Base-by-base conservation (phyloP, 768 basidiomycete genomes). In the Terana coerulea region DNA sequence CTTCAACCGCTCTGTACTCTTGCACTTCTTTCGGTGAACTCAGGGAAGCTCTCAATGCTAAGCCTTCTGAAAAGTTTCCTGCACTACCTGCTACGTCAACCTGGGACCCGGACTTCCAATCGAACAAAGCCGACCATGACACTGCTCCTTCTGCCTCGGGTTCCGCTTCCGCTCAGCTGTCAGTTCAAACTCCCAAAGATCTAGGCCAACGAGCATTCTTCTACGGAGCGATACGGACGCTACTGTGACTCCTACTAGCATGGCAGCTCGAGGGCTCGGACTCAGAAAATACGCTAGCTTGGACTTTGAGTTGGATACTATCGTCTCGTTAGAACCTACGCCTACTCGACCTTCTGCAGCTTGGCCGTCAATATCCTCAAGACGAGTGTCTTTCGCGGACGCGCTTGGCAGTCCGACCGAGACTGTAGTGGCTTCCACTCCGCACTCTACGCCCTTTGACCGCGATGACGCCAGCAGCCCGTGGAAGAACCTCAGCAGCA, bases 271-370 rank as follows among this genome's bases (percentile, higher is more conserved):
- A 9, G 56, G 57, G 28, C 57, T 59, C 31, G 58, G 51, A n/a
- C 53, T 65, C 14, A 57, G 64, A 22, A 63, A 63, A 30, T 61
- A 61, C 50, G 58, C 64, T 22, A 65, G 64, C 47, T 52, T 65
- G 31, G 53, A 63, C 59, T 65, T 65, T 49, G 61, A 63, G 12
- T 35, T 60, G 22, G 59, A 63, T 35, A 61, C 56, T 26, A 47
- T 60, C 5, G 37, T 47, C 6, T 59, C 61, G 44, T 44, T 41
- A 40, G 57, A 41, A 25, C 45, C 19, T 12, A 47, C 47, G n/a
- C n/a, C n/a, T n/a, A n/a, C n/a, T n/a, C n/a, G n/a, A n/a, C n/a
- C n/a, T n/a, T 14, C 41, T 47, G n/a, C 21, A 40, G 8, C 49
- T 2, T 26, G 25, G 39, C 17, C 37, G 39, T 19, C 14, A 29